These are phyloP conservation scores for Beauveria australis DNA, from an alignment of 2,329 filamentous ascomycete species.

Conservation along the genomic window DNA sequence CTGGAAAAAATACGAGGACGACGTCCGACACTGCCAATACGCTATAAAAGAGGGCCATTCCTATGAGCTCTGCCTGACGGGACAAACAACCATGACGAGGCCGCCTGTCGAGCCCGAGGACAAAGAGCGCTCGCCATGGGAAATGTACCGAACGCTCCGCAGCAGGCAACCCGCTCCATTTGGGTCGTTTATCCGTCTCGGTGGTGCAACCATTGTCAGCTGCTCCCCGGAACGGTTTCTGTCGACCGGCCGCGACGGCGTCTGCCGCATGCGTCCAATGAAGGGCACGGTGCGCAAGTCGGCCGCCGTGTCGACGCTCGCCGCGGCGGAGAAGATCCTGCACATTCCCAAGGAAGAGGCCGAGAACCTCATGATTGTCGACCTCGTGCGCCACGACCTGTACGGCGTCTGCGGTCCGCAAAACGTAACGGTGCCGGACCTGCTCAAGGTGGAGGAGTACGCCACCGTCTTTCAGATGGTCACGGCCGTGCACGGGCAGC, in stretches of 20 bases:
- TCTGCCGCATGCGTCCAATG: constrained; percentile 81
- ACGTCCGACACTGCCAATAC: constrained; percentile 62
- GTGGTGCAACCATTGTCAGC: constrained; percentile 62
- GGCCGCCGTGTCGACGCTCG: constrained; percentile 54
- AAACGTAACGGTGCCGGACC: constrained; percentile 63
- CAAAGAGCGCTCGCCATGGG: constrained; percentile 50
- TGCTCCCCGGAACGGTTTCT: constrained; percentile 88
- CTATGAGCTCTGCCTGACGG: constrained; percentile 79
- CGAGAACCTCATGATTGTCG: constrained; percentile 97
- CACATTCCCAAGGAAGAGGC: constrained; percentile 82
- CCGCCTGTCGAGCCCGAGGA: constrained; percentile 27
- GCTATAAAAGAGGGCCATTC: constrained; percentile 70
- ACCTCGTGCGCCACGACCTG: constrained; percentile 89
- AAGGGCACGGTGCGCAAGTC: constrained; percentile 91
- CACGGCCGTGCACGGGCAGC: constrained; percentile 69
- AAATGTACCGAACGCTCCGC: constrained; percentile 63
- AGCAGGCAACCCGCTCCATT: constrained; percentile 73
- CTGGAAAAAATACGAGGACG: constrained; percentile 49
- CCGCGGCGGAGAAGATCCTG: constrained; percentile 63
- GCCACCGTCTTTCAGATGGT: constrained; percentile 88
- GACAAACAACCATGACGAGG: constrained; percentile 56
- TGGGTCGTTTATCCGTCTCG: constrained; percentile 70
- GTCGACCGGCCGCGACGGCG: constrained; percentile 41
- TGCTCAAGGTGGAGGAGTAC: constrained; percentile 86
- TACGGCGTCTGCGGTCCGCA: constrained; percentile 74